A percentile compares a stretch with the other conserved stretches of the same genome.
Conservation (phyloP, 129 eudicot genomes). For the Arctium minus region DNA sequence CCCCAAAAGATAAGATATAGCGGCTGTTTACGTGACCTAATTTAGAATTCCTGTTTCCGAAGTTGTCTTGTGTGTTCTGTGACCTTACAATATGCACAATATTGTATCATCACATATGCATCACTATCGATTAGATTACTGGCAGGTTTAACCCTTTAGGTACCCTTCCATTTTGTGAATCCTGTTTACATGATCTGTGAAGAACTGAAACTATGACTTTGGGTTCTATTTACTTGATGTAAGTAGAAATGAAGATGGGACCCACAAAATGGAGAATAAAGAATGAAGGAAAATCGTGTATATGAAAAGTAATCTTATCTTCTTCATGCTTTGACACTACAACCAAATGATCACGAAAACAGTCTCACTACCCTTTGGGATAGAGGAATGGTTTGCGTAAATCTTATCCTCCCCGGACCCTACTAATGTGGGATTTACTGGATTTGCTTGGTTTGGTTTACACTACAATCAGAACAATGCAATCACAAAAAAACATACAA, state of each 20-base stretch:
- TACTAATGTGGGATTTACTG: not conserved
- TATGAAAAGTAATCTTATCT: not conserved
- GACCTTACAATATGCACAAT: too few relatives aligned
- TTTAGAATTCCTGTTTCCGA: too few relatives aligned
- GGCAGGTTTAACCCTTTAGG: not conserved
- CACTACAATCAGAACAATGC: not conserved
- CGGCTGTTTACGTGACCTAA: too few relatives aligned
- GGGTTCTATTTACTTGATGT: too few relatives aligned
- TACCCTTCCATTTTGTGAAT: not conserved
- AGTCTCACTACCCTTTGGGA: too few relatives aligned
- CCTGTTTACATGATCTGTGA: not conserved
- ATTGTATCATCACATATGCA: not conserved
- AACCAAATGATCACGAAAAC: too few relatives aligned
- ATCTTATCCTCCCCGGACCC: not conserved
- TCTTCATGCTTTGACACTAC: not conserved
- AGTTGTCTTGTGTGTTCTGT: too few relatives aligned
- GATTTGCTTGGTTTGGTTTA: too few relatives aligned
- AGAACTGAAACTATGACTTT: too few relatives aligned
- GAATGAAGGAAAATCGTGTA: not conserved
- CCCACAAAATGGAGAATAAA: not conserved
- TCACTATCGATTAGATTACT: not conserved
- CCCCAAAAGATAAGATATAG: too few relatives aligned
- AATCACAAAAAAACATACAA: not conserved
- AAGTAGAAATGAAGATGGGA: too few relatives aligned
- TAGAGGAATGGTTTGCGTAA: too few relatives aligned